These are phyloP conservation scores for Erysimum pusillum DNA, from an alignment of 441 rosid species.

Conservation along the genomic window DNA sequence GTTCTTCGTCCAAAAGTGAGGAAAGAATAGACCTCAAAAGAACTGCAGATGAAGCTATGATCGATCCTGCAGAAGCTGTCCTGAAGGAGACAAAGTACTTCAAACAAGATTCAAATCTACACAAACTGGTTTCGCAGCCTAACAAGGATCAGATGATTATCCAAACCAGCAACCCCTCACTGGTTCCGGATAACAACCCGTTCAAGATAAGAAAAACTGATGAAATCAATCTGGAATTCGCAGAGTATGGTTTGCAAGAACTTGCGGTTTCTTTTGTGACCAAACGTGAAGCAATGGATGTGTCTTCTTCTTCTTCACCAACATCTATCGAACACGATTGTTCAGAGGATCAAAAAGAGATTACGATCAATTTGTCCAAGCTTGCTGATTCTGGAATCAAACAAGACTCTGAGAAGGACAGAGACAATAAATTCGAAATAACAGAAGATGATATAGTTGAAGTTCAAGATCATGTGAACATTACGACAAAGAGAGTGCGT, in stretches of 20 bases:
- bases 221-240: constrained; percentile 36
- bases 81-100: constrained; percentile 42
- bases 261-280: constrained; percentile 41
- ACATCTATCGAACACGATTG: constrained; percentile 37
- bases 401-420: constrained; percentile 30
- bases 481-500: constrained; percentile 41
- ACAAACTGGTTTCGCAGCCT: constrained; percentile 54
- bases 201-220: constrained; percentile 60
- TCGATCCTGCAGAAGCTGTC: constrained; percentile 41
- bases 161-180: constrained; percentile 32
- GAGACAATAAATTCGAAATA: constrained; percentile 53
- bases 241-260: constrained; percentile 42
- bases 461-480: constrained; percentile 50
- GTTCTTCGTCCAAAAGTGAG: constrained; percentile 45
- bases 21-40: constrained; percentile 39
- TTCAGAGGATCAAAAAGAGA: constrained; percentile 32
- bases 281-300: constrained; percentile 43
- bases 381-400: constrained; percentile 47
- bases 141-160: constrained; percentile 25
- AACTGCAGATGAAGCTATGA: constrained; percentile 33
- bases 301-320: constrained; percentile 34
- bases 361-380: constrained; percentile 49
- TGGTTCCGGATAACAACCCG: constrained; percentile 70
- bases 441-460: constrained; percentile 25
- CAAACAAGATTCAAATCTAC: constrained; percentile 60